Evolutionary conservation across 169 alveolate genomes (phyloP), one percentile per base, ranked within the genome.

Genomic region (Plasmodium inui): DNA sequence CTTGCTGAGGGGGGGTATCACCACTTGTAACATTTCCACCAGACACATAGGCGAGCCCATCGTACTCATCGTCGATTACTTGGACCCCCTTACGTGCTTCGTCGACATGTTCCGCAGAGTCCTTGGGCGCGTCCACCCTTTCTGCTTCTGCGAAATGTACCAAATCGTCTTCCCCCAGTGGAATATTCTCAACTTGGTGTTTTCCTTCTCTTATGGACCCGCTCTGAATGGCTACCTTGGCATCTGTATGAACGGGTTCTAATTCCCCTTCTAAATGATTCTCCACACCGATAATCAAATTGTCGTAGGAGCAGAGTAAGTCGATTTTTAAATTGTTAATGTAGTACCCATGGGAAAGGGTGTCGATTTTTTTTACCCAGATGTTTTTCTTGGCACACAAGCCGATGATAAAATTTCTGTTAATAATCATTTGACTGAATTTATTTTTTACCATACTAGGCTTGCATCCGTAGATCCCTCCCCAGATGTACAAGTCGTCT

Each of bases 281-380:
- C 55, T 88, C 94, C 50, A 88, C 94, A 5, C 94, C 94, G 32
- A 88, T 88, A 41, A 88, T 88, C 81, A 88, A 76, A 61, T 88
- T 88, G 19, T 88, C 89, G 32, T 88, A 88, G 67, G 94, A 88
- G 12, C 89, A 57, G 2, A 78, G 37, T 0, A 88, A 39, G 32
- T 79, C 50, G 3, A 88, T 79, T 88, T 79, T 53, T 19, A 88
- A 37, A 88, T 88, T 88, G n/a, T 88, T 88, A 3, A 88, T 79
- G 71, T 88, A 88, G 50, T 78, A 88, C 0, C 94, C 94, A 55
- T 88, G 94, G 32, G 94, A 53, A 3, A 34, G n/a, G 5, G 44
- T 50, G 53, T 88, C 55, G 44, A 88, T 79, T 26, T 79, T 76
- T 88, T 88, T 88, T n/a, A 88, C 82, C 94, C 94, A 88, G 8